These are phyloP conservation scores for Penicillium nucicola DNA, from an alignment of 495 filamentous ascomycete species.

Conservation along the genomic window DNA sequence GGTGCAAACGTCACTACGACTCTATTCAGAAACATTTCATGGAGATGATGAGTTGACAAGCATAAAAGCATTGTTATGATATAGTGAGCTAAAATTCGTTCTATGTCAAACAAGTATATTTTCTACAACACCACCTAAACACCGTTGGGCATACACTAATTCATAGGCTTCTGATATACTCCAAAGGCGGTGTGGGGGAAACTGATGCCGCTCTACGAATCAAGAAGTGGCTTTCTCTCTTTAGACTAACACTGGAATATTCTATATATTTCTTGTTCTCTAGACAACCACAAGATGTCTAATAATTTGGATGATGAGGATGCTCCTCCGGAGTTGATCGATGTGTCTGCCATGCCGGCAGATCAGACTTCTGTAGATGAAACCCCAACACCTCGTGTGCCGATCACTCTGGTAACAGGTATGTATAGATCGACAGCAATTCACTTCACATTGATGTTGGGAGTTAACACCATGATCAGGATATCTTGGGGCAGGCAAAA, in stretches of 20 bases:
- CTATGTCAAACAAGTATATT: no score
- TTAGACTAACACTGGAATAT: no score
- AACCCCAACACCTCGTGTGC: conserved; percentile 57
- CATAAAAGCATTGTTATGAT: no score
- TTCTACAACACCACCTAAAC: no score
- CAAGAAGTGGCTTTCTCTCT: neutral
- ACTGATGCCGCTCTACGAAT: neutral
- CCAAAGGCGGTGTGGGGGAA: no score
- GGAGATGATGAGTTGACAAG: no score
- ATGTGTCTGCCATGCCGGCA: conserved; percentile 38
- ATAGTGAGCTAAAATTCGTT: no score
- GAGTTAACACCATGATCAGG: conserved; percentile 32
- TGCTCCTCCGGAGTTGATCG: conserved; percentile 69
- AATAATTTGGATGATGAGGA: conserved; percentile 66
- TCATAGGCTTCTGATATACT: no score
- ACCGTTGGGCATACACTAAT: no score
- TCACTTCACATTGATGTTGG: neutral
- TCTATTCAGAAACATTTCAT: neutral
- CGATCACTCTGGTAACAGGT: conserved; percentile 95
- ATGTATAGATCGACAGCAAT: conserved; percentile 12
- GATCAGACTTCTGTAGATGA: conserved; percentile 20
- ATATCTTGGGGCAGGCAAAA: conserved; percentile 94
- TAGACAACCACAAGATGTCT: conserved; percentile 6
- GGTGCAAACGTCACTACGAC: conserved; percentile 40
- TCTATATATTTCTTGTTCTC: neutral